Evolutionary conservation across 2,329 filamentous ascomycete genomes (phyloP).

Genomic region (Aspergillus phoenicis): DNA sequence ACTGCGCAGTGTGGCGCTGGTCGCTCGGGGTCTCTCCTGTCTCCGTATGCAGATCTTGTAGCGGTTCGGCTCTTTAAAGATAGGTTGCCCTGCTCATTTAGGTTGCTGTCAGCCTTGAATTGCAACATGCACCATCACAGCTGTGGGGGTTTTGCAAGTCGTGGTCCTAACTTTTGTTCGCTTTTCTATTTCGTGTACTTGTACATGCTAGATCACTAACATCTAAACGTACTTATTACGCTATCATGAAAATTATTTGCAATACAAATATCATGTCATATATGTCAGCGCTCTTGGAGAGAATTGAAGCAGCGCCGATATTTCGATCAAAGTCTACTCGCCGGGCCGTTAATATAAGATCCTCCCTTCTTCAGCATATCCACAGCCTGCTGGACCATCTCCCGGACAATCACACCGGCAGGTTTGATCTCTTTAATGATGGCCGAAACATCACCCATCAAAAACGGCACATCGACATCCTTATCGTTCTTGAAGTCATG

Average conservation of each 20-base stretch:
- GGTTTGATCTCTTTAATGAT: constrained; percentile 76
- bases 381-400: constrained; percentile 81
- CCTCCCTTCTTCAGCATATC: constrained; percentile 65
- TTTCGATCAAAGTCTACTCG: constrained; percentile 51
- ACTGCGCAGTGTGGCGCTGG: constrained; percentile 10
- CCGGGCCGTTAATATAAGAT: constrained; percentile 55
- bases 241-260: constrained; percentile 16
- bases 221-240: constrained; percentile 17
- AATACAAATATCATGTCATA: constrained; percentile 9
- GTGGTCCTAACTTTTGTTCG: constrained; percentile 19
- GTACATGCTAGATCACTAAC: constrained; percentile 32
- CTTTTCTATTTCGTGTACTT: constrained; percentile 30
- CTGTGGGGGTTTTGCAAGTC: constrained; percentile 6
- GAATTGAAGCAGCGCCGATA: neutral
- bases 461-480: constrained; percentile 80
- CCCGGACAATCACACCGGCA: constrained; percentile 79
- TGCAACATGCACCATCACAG: constrained; percentile 4
- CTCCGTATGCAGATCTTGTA: constrained; percentile 14
- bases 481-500: constrained; percentile 80
- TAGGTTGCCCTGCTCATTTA: constrained; percentile 5
- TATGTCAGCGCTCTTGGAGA: neutral
- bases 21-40: constrained; percentile 15
- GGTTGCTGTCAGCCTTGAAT: constrained; percentile 11
- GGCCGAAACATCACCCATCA: constrained; percentile 93
- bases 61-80: constrained; percentile 4